Conservation (phyloP, 2,329 filamentous ascomycete genomes). For the Furcasterigmium furcatum region DNA sequence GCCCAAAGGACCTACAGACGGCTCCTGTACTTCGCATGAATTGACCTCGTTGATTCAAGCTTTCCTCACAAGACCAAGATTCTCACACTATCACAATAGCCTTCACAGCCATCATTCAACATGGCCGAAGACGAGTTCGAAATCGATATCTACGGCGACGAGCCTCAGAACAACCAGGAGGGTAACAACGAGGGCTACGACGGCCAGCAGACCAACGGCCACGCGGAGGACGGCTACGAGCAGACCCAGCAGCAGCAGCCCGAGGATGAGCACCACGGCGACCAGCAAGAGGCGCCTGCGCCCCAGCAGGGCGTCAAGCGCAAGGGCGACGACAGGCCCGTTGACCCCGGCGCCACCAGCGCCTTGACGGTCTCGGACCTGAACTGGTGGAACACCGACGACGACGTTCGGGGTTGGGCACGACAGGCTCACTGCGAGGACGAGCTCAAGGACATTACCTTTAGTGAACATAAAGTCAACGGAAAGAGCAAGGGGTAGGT, state of each 20-base stretch:
- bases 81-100: conserved; percentile 7
- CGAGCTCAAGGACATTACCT: conserved; percentile 88
- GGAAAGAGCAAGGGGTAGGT: conserved; percentile 96
- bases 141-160: conserved; percentile 69
- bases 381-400: conserved; percentile 96
- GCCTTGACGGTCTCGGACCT: conserved; percentile 86
- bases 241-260: conserved; percentile 28
- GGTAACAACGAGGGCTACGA: conserved; percentile 35
- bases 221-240: conserved; percentile 12
- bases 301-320: conserved; percentile 57
- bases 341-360: conserved; percentile 58
- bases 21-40: conserved; percentile 32
- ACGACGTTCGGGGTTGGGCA: conserved; percentile 87
- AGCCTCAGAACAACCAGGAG: conserved; percentile 35
- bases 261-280: conserved; percentile 22
- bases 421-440: conserved; percentile 76
- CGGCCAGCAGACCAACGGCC: conserved; percentile 23
- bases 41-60: conserved; percentile 11
- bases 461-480: conserved; percentile 98
- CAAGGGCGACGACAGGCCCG: conserved; percentile 56
- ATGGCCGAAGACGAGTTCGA: conserved; percentile 73
- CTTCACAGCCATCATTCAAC: conserved; percentile 18
- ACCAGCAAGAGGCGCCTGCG: conserved; percentile 18
- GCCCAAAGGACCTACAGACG: conserved; percentile 26
- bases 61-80: conserved; percentile 6